Evolutionary conservation across 805 yeast genomes (phyloP).

Genomic region (Metschnikowia hibisci): DNA sequence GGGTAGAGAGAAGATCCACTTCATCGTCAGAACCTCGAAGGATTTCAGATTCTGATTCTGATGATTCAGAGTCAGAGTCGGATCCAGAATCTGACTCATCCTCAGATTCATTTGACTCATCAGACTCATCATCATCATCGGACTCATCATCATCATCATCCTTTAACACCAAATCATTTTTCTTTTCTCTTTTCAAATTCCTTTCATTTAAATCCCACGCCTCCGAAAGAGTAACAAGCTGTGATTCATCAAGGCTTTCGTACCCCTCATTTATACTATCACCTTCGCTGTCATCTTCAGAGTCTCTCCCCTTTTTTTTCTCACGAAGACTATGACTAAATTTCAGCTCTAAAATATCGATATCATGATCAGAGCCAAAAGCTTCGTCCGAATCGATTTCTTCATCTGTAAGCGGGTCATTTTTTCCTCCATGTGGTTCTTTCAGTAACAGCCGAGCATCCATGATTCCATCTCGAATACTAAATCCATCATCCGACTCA

Average conservation of each 20-base stretch:
- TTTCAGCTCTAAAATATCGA: conserved; percentile 57
- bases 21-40: conserved; percentile 35
- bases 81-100: conserved; percentile 20
- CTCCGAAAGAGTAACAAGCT: conserved; percentile 74
- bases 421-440: conserved; percentile 17
- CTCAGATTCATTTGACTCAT: no score
- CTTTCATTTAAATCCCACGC: conserved; percentile 82
- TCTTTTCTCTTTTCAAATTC: conserved; percentile 26
- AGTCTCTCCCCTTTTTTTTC: conserved; percentile 32
- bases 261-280: conserved; percentile 51
- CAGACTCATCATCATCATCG: conserved; percentile 15
- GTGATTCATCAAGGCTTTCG: conserved; percentile 70
- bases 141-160: conserved; percentile 17
- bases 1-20: conserved; percentile 48
- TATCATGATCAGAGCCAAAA: conserved; percentile 74
- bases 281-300: conserved; percentile 23
- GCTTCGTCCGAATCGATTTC: conserved; percentile 87
- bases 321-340: conserved; percentile 69
- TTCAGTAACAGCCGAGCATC: conserved; percentile 38
- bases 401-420: conserved; percentile 48
- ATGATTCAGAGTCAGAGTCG: conserved; percentile 21
- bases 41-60: conserved; percentile 27
- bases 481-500: conserved; percentile 22
- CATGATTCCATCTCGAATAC: conserved; percentile 35
- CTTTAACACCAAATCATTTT: conserved; percentile 14